phyloP scores from a whole-genome alignment of 208 protist species.

The Acanthamoeba sp. region DNA sequence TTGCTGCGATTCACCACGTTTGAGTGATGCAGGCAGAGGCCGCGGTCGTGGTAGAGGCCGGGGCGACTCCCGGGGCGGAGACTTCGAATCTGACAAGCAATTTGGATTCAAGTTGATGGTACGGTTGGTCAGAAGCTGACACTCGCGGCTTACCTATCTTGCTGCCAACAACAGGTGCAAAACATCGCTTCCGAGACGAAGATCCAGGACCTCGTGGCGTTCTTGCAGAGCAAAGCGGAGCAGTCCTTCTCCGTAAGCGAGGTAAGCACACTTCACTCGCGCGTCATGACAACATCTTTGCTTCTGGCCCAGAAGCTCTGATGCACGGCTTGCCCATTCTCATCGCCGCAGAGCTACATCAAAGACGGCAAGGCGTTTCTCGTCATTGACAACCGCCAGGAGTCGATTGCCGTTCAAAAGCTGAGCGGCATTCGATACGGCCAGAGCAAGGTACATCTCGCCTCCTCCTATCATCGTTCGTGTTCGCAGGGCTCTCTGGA shows the following conservation, averaged over 20 bases:
- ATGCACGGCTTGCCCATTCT: too few relatives aligned
- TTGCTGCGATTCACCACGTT: too few relatives aligned
- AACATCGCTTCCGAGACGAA: background rate
- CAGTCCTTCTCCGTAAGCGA: slow-evolving; percentile 69
- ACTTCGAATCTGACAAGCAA: slow-evolving; percentile 30
- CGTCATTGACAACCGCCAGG: slow-evolving; percentile 59
- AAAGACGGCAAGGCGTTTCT: slow-evolving; percentile 67
- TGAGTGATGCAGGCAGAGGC: slow-evolving; percentile 3
- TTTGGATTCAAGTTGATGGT: slow-evolving; percentile 75
- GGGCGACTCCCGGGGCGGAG: background rate
- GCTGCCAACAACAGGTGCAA: background rate
- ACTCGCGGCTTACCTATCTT: background rate
- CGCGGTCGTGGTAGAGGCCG: background rate
- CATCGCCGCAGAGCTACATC: background rate
- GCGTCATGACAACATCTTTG: too few relatives aligned
- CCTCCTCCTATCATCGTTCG: background rate
- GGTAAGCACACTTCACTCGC: too few relatives aligned
- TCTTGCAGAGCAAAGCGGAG: slow-evolving; percentile 21
- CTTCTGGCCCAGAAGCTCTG: too few relatives aligned
- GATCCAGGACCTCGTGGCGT: slow-evolving; percentile 65
- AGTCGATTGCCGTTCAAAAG: slow-evolving; percentile 53
- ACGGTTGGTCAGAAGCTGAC: background rate
- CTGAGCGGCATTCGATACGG: slow-evolving; percentile 74
- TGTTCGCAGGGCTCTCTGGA: background rate
- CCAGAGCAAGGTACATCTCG: background rate